Conservation (phyloP, 1,284 basidiomycete species). For the Hortiboletus rubellus region DNA sequence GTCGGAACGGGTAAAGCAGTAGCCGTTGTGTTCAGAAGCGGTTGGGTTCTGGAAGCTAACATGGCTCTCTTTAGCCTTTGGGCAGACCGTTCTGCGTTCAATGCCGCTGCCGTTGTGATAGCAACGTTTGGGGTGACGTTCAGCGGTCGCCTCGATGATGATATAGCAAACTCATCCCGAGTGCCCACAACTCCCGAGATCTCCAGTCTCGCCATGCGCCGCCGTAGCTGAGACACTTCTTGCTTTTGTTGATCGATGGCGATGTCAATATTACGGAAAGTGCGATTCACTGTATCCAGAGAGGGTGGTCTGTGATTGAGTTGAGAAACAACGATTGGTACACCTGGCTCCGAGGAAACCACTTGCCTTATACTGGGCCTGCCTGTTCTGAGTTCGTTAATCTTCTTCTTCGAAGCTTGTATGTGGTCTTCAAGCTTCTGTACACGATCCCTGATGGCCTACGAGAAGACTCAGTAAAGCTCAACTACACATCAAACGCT, state of each 20-base stretch:
- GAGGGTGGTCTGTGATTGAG: slow-evolving; percentile 63
- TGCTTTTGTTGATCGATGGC: slow-evolving; percentile 63
- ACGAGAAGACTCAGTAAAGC: slow-evolving; percentile 9
- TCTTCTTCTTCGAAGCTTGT: slow-evolving; percentile 65
- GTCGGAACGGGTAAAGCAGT: slow-evolving; percentile 42
- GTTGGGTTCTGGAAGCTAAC: slow-evolving; percentile 58
- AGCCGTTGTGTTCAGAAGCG: slow-evolving; percentile 62
- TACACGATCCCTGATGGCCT: slow-evolving; percentile 70
- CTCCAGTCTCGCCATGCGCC: slow-evolving; percentile 57
- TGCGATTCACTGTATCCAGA: slow-evolving; percentile 80
- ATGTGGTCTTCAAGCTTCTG: slow-evolving; percentile 78
- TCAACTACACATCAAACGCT: not conserved
- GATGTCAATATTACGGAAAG: slow-evolving; percentile 79
- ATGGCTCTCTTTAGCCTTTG: slow-evolving; percentile 68
- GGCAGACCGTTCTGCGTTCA: slow-evolving; percentile 75
- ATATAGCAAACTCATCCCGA: slow-evolving; percentile 44
- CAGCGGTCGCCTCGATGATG: slow-evolving; percentile 39
- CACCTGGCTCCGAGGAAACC: not conserved
- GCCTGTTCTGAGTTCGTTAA: slow-evolving; percentile 63
- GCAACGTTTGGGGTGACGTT: slow-evolving; percentile 64
- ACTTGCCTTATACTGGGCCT: slow-evolving; percentile 63
- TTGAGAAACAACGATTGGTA: not conserved
- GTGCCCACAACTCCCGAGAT: slow-evolving; percentile 31
- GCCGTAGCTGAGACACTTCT: slow-evolving; percentile 56
- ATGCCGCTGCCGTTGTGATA: slow-evolving; percentile 69